Conservation (phyloP, 805 yeast species). For the Kodamaea kaohsiungensis region DNA sequence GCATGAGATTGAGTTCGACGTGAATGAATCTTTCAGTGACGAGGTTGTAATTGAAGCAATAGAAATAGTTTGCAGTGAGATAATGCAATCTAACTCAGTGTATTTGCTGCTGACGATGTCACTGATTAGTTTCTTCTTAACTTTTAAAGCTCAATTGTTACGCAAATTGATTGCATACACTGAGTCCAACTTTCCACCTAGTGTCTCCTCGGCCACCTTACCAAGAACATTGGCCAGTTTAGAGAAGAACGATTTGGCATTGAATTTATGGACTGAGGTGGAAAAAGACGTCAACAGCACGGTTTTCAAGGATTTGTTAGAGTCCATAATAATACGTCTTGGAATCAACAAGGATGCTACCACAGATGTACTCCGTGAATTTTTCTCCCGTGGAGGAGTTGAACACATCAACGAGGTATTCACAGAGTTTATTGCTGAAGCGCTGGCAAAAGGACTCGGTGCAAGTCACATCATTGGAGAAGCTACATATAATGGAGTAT, state of each 20-base stretch:
- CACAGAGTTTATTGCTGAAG: slow-evolving; percentile 22
- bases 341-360: not conserved
- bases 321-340: not conserved
- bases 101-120: slow-evolving; percentile 6
- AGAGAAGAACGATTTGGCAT: slow-evolving; percentile 40
- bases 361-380: slow-evolving; percentile 25
- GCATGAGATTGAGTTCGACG: slow-evolving; percentile 41
- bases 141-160: not conserved
- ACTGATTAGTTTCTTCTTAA: not conserved
- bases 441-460: slow-evolving; percentile 8
- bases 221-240: slow-evolving; percentile 33
- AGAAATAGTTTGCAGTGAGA: slow-evolving; percentile 50
- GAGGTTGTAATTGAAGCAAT: slow-evolving; percentile 39
- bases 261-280: slow-evolving; percentile 35
- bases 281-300: slow-evolving; percentile 7
- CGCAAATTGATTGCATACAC: slow-evolving; percentile 43
- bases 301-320: not conserved
- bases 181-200: slow-evolving; percentile 35
- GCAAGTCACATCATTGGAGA: slow-evolving; percentile 17
- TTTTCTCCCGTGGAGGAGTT: slow-evolving; percentile 26
- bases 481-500: slow-evolving; percentile 34
- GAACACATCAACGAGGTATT: slow-evolving; percentile 28
- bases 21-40: slow-evolving; percentile 22
- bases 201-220: slow-evolving; percentile 36
- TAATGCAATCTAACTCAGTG: slow-evolving; percentile 24